Evolutionary conservation across 495 filamentous ascomycete species (phyloP).

Genomic region (Cercophora sp.): DNA sequence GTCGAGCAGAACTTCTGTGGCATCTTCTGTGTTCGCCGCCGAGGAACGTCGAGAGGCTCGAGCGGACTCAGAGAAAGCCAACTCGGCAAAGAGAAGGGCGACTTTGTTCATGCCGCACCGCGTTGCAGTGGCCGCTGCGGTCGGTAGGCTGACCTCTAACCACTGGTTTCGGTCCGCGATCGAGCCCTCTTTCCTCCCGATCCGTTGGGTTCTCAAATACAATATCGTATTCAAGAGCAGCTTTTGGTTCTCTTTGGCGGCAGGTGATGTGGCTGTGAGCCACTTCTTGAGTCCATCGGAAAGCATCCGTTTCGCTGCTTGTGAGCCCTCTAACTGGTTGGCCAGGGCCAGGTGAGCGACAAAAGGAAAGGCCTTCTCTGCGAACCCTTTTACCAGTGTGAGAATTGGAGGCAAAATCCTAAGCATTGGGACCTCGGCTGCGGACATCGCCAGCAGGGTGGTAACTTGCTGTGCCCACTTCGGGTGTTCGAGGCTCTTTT

Average conservation of each 20-base stretch:
- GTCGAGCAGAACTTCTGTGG: constrained; percentile 61
- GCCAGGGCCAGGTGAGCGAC: constrained; percentile 74
- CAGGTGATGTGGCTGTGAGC: constrained; percentile 40
- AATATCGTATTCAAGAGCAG: constrained; percentile 75
- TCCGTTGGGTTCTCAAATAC: constrained; percentile 80
- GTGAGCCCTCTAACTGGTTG: constrained; percentile 46
- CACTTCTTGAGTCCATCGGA: constrained; percentile 48
- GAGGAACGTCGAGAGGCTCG: constrained; percentile 65
- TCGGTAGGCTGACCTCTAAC: constrained; percentile 76
- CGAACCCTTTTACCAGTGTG: constrained; percentile 58
- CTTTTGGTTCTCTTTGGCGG: constrained; percentile 44
- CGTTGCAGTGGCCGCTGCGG: constrained; percentile 71
- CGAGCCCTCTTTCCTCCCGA: constrained; percentile 69
- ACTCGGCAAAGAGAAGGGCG: constrained; percentile 78
- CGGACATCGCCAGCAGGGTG: constrained; percentile 56
- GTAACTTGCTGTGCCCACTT: constrained; percentile 65
- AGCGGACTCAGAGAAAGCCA: constrained; percentile 52
- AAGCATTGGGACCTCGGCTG: constrained; percentile 60
- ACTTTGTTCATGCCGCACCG: constrained; percentile 82
- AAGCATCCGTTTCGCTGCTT: constrained; percentile 42
- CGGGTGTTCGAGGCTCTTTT: constrained; percentile 30
- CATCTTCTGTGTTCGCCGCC: constrained; percentile 48
- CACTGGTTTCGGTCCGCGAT: constrained; percentile 74
- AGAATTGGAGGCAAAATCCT: constrained; percentile 61
- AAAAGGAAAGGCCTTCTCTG: constrained; percentile 69